Evolutionary conservation across 495 filamentous ascomycete genomes (phyloP).

Genomic region (Aspergillus sparsus): DNA sequence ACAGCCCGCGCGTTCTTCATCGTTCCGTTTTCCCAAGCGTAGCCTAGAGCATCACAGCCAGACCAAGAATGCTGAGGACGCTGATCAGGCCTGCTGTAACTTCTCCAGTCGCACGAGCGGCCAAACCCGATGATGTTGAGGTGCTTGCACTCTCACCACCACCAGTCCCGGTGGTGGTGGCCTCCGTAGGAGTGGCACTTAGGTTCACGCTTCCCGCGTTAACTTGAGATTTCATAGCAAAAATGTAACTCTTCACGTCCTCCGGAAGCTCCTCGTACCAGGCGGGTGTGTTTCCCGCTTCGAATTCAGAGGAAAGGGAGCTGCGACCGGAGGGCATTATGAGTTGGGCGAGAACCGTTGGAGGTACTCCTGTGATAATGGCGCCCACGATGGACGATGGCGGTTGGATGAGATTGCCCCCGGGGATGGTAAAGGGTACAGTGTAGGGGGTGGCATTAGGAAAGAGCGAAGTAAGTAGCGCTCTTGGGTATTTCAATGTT

Average conservation of each 20-base stretch:
- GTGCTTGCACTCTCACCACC: neutral
- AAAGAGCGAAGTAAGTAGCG: constrained; percentile 10
- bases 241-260: constrained; percentile 28
- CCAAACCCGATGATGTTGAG: neutral
- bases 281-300: constrained; percentile 21
- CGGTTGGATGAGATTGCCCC: constrained; percentile 20
- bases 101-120: neutral
- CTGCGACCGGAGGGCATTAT: constrained; percentile 21
- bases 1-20: no score
- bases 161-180: neutral
- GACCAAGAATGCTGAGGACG: neutral
- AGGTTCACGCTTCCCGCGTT: constrained; percentile 11
- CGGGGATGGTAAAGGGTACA: constrained; percentile 7
- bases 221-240: constrained; percentile 16
- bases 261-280: constrained; percentile 28
- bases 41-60: neutral
- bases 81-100: neutral
- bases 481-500: constrained; percentile 5
- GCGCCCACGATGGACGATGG: constrained; percentile 25
- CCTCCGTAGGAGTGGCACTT: constrained; percentile 10
- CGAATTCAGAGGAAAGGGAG: constrained; percentile 24
- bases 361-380: constrained; percentile 24
- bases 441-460: constrained; percentile 20
- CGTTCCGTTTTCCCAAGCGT: no score
- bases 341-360: constrained; percentile 27